Evolutionary conservation across 2,329 filamentous ascomycete species (phyloP).

Genomic region (Gyromitra esculenta): DNA sequence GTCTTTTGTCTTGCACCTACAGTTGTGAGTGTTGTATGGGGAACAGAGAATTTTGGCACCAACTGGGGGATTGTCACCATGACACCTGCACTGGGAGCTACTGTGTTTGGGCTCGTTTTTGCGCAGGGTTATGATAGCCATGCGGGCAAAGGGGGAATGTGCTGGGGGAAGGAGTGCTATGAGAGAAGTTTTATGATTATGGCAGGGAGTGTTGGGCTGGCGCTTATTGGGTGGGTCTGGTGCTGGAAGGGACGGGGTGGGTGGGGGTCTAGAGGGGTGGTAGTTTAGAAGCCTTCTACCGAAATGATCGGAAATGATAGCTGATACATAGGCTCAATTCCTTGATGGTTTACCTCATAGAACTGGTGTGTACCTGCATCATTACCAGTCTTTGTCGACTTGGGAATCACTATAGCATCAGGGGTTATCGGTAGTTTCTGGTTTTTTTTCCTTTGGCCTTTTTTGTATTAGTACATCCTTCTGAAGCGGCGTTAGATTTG

Average conservation of each 20-base stretch:
- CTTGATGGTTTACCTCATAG: neutral
- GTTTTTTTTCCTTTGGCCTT: neutral
- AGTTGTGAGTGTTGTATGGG: conserved; percentile 96
- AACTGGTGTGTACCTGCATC: neutral
- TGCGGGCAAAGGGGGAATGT: conserved; percentile 62
- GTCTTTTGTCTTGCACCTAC: conserved; percentile 90
- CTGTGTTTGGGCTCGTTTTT: conserved; percentile 91
- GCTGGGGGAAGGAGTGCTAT: conserved; percentile 80
- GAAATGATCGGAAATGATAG: neutral
- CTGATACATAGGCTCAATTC: neutral
- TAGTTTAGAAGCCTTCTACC: conserved; percentile 46
- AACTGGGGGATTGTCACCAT: conserved; percentile 97
- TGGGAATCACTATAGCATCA: neutral
- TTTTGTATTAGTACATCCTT: neutral
- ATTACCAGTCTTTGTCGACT: neutral
- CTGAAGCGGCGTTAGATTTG: conserved; percentile 14
- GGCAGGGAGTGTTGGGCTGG: conserved; percentile 67
- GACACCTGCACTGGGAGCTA: conserved; percentile 86
- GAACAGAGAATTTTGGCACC: conserved; percentile 96
- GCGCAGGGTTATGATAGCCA: conserved; percentile 79
- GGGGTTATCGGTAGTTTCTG: neutral
- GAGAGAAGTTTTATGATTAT: conserved; percentile 85
- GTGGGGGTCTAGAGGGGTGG: conserved; percentile 47
- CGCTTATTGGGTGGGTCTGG: conserved; percentile 60
- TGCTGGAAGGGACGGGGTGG: conserved; percentile 54